phyloP scores from a whole-genome alignment of 106 monocot species.

The Gastrodia elata region DNA sequence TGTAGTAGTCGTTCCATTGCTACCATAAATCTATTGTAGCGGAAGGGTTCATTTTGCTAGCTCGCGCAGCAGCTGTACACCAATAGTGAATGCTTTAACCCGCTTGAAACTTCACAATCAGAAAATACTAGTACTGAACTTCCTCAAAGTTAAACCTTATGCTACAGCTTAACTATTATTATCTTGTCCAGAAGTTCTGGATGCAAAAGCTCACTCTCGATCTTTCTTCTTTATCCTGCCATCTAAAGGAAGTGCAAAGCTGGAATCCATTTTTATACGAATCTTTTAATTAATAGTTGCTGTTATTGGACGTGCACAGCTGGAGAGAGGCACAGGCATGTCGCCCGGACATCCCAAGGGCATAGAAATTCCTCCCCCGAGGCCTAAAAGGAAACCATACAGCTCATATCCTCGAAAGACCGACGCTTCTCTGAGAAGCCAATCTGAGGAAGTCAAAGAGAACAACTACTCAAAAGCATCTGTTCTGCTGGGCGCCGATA shows the following conservation, averaged over 20 bases:
- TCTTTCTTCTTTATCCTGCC: neutral
- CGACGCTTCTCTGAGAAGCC: constrained; percentile 4
- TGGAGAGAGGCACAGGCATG: constrained; percentile 65
- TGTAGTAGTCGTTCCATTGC: too few species aligned
- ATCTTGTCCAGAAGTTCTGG: neutral
- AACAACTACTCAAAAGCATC: constrained; percentile 13
- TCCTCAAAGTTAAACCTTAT: neutral
- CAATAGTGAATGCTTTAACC: too few species aligned
- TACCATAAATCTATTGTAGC: too few species aligned
- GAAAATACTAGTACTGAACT: neutral
- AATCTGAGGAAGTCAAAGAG: constrained; percentile 17
- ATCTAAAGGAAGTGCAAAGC: too few species aligned
- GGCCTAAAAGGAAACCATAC: constrained; percentile 55
- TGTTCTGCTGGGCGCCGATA: constrained; percentile 1
- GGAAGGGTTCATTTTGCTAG: too few species aligned
- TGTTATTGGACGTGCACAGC: constrained; percentile 18
- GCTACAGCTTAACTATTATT: neutral
- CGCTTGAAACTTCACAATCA: neutral
- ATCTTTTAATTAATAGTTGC: too few species aligned
- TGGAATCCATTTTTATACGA: too few species aligned
- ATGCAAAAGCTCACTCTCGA: neutral
- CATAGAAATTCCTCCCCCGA: constrained; percentile 68
- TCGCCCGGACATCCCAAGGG: constrained; percentile 38
- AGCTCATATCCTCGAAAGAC: constrained; percentile 45
- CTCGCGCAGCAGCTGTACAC: too few species aligned